Evolutionary conservation across 257 asterid species (phyloP), one percentile per base, ranked within the genome.

Genomic region (Solanum raphanifolium): DNA sequence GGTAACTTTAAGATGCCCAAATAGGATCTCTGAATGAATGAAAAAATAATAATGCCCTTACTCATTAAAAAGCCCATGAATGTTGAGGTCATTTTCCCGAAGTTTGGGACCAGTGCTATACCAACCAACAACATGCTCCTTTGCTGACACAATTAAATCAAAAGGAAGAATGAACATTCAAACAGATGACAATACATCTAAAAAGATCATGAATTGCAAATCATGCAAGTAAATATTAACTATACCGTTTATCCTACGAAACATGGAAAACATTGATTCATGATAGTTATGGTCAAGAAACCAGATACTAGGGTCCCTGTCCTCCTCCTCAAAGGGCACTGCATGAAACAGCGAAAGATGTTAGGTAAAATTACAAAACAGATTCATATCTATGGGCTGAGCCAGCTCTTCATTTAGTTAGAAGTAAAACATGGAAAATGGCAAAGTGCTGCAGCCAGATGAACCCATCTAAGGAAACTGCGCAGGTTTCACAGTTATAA

Each of bases 61-160:
- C 99, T 94, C 98, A 27, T 92, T 92, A 87, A 96, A 95, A 86
- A 96, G 97, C 41, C 89, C 94, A 86, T 95, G 98, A 90, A 96
- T 86, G 76, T 91, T 93, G 39, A 96, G 92, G 89, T 96, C 99
- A 89, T 95, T 96, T 91, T 96, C 98, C 89, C 94, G 91, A 75
- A 96, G 95, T 86, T 96, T 96, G 15, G 99, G 98, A 29, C 99
- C 99, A 52, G 98, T 95, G 94, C 98, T 96, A 86, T 96, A 96
- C 99, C 99, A 96, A 76, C 99, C 99, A 91, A 96, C 98, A 83
- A 96, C 98, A 88, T 96, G 99, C 92, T 96, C 99, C 95, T 96
- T 96, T 75, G 98, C 99, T 96, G 98, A 88, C 27, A 90, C 71
- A 73, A 87, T 87, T 82, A 83, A 21, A 85, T 73, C 75, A 86